These are phyloP conservation scores for Tetrastigma voinierianum DNA, from an alignment of 164 flowering plant species.

Conservation along the genomic window DNA sequence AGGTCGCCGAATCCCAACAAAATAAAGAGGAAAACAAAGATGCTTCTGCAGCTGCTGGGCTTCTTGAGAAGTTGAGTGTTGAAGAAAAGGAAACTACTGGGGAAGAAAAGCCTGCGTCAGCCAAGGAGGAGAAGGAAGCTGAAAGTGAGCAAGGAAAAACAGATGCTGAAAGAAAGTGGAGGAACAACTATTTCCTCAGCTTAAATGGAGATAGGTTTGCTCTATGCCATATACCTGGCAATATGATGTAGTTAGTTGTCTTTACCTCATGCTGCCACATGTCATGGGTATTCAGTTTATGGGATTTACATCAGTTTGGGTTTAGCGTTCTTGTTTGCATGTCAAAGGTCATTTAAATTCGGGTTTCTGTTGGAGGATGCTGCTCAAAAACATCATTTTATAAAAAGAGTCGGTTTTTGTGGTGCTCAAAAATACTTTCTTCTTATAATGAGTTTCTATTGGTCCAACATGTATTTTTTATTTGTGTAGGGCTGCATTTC, in stretches of 20 bases:
- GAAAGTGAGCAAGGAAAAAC: slow-evolving; percentile 5
- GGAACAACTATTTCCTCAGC: slow-evolving; percentile 22
- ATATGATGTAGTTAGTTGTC: slow-evolving; percentile 7
- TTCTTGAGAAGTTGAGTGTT: slow-evolving; percentile 52
- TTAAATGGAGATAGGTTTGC: slow-evolving; percentile 8
- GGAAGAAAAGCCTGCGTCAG: slow-evolving; percentile 25
- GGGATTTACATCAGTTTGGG: slow-evolving; percentile 10
- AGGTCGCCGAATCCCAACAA: slow-evolving; percentile 47
- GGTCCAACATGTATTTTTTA: slow-evolving; percentile 12
- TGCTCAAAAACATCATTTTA: neutral
- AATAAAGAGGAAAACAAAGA: slow-evolving; percentile 39
- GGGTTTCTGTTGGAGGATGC: neutral
- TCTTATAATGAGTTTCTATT: neutral
- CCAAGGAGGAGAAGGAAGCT: slow-evolving; percentile 14
- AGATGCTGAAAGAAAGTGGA: slow-evolving; percentile 22
- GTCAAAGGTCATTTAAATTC: slow-evolving; percentile 15
- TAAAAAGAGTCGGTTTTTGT: neutral
- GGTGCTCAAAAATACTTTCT: neutral
- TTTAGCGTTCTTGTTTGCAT: slow-evolving; percentile 12
- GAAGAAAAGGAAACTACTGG: slow-evolving; percentile 34
- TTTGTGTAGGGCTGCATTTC: slow-evolving; percentile 2
- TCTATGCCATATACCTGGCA: neutral
- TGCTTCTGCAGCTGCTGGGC: slow-evolving; percentile 44
- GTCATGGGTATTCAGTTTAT: slow-evolving; percentile 1
- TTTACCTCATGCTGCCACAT: slow-evolving; percentile 4